phyloP scores from a whole-genome alignment of 768 basidiomycete species.

The Nevesoporus exiguus region DNA sequence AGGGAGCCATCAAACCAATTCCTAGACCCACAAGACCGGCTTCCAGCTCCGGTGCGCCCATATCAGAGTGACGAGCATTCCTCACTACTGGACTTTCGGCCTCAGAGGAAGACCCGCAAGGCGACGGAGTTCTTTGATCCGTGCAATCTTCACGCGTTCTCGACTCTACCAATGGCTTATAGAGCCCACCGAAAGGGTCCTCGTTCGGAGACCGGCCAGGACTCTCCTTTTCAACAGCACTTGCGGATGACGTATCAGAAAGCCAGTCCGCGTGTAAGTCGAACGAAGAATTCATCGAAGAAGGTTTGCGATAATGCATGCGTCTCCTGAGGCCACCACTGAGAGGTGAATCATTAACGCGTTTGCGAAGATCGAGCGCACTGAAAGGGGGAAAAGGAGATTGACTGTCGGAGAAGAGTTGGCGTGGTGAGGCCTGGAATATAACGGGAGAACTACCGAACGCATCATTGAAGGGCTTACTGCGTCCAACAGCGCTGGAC shows the following conservation, averaged over 20 bases:
- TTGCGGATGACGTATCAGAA: constrained; percentile 29
- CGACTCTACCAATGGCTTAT: constrained; percentile 31
- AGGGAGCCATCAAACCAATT: constrained; percentile 50
- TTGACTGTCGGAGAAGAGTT: constrained; percentile 36
- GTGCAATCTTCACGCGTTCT: constrained; percentile 6
- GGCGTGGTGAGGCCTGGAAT: constrained; percentile 42
- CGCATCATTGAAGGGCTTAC: constrained; percentile 28
- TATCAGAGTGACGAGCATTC: constrained; percentile 22
- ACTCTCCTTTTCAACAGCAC: constrained; percentile 19
- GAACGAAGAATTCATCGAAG: constrained; percentile 26
- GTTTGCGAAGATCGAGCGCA: constrained; percentile 33
- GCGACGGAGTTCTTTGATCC: constrained; percentile 16
- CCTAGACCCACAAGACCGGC: constrained; percentile 38
- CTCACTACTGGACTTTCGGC: constrained; percentile 52
- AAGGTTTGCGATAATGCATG: constrained; percentile 26
- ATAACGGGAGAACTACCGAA: constrained; percentile 36
- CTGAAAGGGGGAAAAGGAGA: constrained; percentile 32
- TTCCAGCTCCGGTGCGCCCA: constrained; percentile 29
- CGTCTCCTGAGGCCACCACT: constrained; percentile 31
- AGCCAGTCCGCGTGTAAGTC: constrained; percentile 29
- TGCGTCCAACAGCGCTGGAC: constrained; percentile 23
- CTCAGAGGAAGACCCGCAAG: constrained; percentile 26
- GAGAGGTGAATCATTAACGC: constrained; percentile 48
- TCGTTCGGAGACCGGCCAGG: constrained; percentile 30
- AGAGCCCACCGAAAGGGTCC: constrained; percentile 50